phyloP scores from a whole-genome alignment of 495 filamentous ascomycete genomes.

The Trichoderma erinaceum region DNA sequence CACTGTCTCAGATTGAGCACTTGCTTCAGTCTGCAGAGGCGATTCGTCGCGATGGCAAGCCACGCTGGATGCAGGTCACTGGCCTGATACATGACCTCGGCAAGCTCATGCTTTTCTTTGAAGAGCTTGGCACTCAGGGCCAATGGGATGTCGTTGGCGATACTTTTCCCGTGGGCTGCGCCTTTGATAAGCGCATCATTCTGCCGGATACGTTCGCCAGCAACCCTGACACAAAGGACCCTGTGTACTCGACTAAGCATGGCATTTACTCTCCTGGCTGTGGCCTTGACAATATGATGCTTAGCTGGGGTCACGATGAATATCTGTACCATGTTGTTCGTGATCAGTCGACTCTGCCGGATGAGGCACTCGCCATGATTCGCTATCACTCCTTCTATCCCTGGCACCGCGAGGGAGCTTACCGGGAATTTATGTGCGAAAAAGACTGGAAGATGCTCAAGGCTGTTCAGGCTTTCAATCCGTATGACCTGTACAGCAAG shows the following conservation, averaged over 20 bases:
- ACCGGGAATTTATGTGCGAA: constrained; percentile 72
- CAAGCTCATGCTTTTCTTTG: constrained; percentile 76
- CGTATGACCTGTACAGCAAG: constrained; percentile 90
- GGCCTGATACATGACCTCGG: constrained; percentile 88
- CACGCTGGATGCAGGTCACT: constrained; percentile 85
- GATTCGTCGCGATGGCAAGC: constrained; percentile 81
- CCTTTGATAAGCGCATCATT: constrained; percentile 70
- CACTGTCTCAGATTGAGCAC: constrained; percentile 80
- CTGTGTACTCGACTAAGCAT: constrained; percentile 61
- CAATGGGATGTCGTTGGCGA: constrained; percentile 94
- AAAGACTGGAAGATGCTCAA: constrained; percentile 71
- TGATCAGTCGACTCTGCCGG: constrained; percentile 68
- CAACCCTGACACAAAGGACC: constrained; percentile 63
- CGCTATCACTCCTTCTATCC: constrained; percentile 87
- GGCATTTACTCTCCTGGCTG: constrained; percentile 75
- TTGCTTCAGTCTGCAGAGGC: constrained; percentile 81
- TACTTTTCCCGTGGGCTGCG: constrained; percentile 85
- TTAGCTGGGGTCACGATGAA: constrained; percentile 90
- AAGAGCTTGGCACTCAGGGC: constrained; percentile 55
- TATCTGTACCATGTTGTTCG: constrained; percentile 81
- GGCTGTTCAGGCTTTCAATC: constrained; percentile 81
- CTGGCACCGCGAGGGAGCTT: constrained; percentile 77
- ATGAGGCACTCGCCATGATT: constrained; percentile 83
- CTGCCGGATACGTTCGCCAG: constrained; percentile 65
- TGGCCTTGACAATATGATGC: constrained; percentile 77